Evolutionary conservation across 164 flowering plant species (phyloP).

Genomic region (Aristolochia fimbriata): DNA sequence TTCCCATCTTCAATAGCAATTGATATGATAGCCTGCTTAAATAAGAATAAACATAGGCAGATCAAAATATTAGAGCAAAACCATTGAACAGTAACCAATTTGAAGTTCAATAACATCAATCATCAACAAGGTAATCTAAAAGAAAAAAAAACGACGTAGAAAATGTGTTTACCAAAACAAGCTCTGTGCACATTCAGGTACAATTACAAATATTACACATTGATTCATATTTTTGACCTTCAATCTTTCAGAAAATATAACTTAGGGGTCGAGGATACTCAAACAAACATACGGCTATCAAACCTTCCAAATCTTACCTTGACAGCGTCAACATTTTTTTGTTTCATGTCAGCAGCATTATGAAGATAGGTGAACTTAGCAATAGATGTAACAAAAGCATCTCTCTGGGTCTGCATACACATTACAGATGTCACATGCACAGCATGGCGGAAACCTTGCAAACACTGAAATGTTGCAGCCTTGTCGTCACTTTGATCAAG

Average conservation of each 20-base stretch:
- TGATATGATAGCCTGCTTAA: slow-evolving; percentile 70
- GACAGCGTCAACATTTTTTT: slow-evolving; percentile 97
- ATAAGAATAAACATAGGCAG: not conserved
- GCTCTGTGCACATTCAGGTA: too few species aligned
- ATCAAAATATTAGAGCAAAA: not conserved
- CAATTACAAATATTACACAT: too few species aligned
- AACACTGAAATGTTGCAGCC: slow-evolving; percentile 65
- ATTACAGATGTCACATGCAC: slow-evolving; percentile 93
- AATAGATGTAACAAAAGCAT: slow-evolving; percentile 93
- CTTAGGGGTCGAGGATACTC: too few species aligned
- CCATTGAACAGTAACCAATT: too few species aligned
- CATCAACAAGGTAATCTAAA: too few species aligned
- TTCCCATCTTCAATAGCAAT: slow-evolving; percentile 98
- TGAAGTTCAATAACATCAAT: too few species aligned
- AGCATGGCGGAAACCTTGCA: slow-evolving; percentile 84
- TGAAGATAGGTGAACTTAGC: slow-evolving; percentile 97
- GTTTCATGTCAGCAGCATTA: slow-evolving; percentile 97
- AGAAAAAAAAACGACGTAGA: too few species aligned
- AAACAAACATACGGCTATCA: not conserved
- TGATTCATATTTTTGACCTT: too few species aligned
- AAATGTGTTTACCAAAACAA: too few species aligned
- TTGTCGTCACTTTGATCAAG: slow-evolving; percentile 97
- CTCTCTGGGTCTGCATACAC: slow-evolving; percentile 98
- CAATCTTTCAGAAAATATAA: too few species aligned
- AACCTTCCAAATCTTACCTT: slow-evolving; percentile 37